Percentiles rank a stretch among this genome's conserved stretches.
Conservation (phyloP, 2,329 filamentous ascomycete genomes). For the Colletotrichum tropicale region DNA sequence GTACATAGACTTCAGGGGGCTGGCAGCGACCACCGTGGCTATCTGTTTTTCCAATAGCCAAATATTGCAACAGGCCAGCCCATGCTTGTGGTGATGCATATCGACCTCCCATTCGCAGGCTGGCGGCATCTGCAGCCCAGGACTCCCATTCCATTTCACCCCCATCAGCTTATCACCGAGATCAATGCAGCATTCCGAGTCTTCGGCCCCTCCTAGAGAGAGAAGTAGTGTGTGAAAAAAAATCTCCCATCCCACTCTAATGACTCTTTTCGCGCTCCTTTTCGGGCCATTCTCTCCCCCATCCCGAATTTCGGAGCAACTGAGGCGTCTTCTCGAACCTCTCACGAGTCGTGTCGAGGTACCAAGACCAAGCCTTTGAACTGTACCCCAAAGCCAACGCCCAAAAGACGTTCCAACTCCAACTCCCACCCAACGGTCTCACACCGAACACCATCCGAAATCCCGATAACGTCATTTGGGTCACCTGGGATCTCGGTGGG, state of each 20-base stretch:
- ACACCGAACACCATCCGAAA: slow-evolving; percentile 18
- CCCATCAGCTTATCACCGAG: slow-evolving; percentile 14
- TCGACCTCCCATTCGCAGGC: not conserved
- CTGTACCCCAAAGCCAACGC: not conserved
- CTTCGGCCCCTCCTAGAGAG: not conserved
- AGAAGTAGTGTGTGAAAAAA: not conserved
- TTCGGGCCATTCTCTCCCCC: not conserved
- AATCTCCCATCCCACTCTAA: not conserved
- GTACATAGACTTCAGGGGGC: not conserved
- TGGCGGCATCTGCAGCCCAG: not conserved
- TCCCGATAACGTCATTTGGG: slow-evolving; percentile 21
- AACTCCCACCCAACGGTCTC: slow-evolving; percentile 2
- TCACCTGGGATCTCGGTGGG: slow-evolving; percentile 20
- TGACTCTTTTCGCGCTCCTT: not conserved
- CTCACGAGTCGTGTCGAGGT: slow-evolving; percentile 1
- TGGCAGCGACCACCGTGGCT: not conserved
- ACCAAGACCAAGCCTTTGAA: not conserved
- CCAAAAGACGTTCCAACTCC: not conserved
- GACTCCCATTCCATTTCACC: slow-evolving; percentile 4
- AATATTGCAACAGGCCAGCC: slow-evolving; percentile 1
- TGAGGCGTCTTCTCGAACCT: not conserved
- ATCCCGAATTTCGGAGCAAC: slow-evolving; percentile 15
- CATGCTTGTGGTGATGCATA: slow-evolving; percentile 4
- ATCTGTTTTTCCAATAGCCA: not conserved
- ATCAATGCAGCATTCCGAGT: slow-evolving; percentile 14